Evolutionary conservation across 306 rosid genomes (phyloP), one percentile per base, ranked within the genome.

Genomic region (Calophaca sinica): DNA sequence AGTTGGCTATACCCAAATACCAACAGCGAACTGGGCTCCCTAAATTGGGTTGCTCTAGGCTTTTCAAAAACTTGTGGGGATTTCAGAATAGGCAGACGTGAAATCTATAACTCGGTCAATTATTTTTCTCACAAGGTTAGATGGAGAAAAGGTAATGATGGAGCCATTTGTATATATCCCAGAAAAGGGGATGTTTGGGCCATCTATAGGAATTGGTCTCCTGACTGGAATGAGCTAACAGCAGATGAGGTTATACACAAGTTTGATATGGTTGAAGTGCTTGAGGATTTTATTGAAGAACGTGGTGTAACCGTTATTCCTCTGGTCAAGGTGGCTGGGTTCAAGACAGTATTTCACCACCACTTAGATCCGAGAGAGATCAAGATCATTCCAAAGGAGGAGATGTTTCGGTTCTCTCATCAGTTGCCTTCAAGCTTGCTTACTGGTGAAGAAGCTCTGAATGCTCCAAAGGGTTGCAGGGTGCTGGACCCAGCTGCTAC

Each of bases 101-200:
- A 85, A 81, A 68, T 64, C 53, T 77, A 74, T 77, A 48, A 75
- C 41, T 92, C 93, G 29, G 71, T 89, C 12, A 60, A 86, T 85
- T 85, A 83, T 73, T 94, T 94, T 67, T 94, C 99, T 3, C 96
- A 92, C 83, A 92, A 74, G 81, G 91, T 94, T 62, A 79, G 85
- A 66, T 94, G 93, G 93, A 84, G 80, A 29, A 82, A 88, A 85
- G 86, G 92, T 32, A 26, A 31, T 3, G 79, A 76, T 12, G 97
- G 99, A 20, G 79, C 80, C 55, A 83, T 92, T 81, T 46, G 82
- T 73, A 84, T 94, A 82, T 81, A 88, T 76, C 97, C 96, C 64
- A 87, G 81, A 73, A 92, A 85, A 71, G 96, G 97, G 28, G 96
- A 94, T 70, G 96, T 94, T 82, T 92, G 97, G 97, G 97, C 99